Conservation (phyloP, 345 rosid species). For the Eutrema yunnanense region DNA sequence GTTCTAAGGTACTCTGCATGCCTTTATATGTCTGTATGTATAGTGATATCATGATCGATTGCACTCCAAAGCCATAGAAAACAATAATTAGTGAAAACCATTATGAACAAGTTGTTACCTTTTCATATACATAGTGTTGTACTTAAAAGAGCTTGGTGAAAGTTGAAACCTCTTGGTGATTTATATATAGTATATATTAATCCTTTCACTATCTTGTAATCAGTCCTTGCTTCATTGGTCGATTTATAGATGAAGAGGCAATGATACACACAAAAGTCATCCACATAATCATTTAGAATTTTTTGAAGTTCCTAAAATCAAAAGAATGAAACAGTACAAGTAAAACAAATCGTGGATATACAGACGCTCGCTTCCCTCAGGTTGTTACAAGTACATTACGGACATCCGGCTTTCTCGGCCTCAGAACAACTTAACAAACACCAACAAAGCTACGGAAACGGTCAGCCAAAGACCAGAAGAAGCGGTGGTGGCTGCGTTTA, state of each 20-base stretch:
- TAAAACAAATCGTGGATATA: constrained; percentile 24
- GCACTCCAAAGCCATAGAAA: background rate
- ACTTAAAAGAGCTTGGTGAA: background rate
- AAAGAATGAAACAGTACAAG: constrained; percentile 9
- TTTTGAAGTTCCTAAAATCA: constrained; percentile 8
- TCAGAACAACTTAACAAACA: constrained; percentile 26
- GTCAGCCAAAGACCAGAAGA: constrained; percentile 14
- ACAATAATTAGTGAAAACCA: background rate
- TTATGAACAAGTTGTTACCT: background rate
- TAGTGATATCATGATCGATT: background rate
- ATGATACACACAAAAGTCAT: constrained; percentile 10
- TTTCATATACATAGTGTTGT: background rate
- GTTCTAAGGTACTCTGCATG: background rate
- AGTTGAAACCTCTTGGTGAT: background rate
- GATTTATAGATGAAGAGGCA: background rate
- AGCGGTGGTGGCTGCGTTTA: constrained; percentile 11
- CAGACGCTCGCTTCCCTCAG: constrained; percentile 6
- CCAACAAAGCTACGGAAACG: constrained; percentile 17
- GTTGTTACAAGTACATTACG: background rate
- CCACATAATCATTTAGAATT: background rate
- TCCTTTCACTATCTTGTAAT: background rate
- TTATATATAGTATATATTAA: background rate
- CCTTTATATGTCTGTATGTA: background rate
- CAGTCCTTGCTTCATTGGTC: background rate
- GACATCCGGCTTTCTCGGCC: background rate